A percentile compares a stretch with the other conserved stretches of the same genome.
phyloP scores from a whole-genome alignment of 164 flowering plant species.

The Piper betle region DNA sequence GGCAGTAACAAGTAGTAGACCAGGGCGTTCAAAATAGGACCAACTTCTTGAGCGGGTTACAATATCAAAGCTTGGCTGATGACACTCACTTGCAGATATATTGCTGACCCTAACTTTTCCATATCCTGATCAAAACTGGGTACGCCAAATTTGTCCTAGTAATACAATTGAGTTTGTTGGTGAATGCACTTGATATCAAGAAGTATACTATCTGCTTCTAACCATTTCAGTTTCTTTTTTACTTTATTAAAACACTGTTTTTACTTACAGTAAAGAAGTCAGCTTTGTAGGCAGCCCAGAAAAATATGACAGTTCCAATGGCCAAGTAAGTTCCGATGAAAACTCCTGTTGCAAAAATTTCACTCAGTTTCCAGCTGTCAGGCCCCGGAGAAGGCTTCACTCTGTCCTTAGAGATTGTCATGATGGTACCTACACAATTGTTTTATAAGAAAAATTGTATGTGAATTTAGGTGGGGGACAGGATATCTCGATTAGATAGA shows the following conservation, averaged over 20 bases:
- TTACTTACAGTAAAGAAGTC: slow-evolving; percentile 14
- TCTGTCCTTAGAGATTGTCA: slow-evolving; percentile 71
- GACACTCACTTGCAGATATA: slow-evolving; percentile 63
- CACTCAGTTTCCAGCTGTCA: slow-evolving; percentile 59
- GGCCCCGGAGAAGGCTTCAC: slow-evolving; percentile 64
- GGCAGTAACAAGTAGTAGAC: slow-evolving; percentile 42
- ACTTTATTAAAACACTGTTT: not conserved
- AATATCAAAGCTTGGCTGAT: slow-evolving; percentile 60
- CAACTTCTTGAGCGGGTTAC: slow-evolving; percentile 62
- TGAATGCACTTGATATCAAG: not conserved
- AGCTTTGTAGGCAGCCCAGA: slow-evolving; percentile 31
- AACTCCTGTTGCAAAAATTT: slow-evolving; percentile 55
- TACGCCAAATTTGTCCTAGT: slow-evolving; percentile 29
- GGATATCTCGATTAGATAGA: not conserved
- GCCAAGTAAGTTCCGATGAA: slow-evolving; percentile 49
- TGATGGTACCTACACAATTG: slow-evolving; percentile 41
- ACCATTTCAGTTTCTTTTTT: too few relatives aligned
- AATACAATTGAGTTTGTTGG: not conserved
- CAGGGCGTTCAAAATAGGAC: slow-evolving; percentile 62
- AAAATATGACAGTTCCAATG: slow-evolving; percentile 45
- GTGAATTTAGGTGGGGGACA: too few relatives aligned
- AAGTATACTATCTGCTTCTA: too few relatives aligned
- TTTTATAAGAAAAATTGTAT: not conserved
- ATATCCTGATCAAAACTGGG: slow-evolving; percentile 17
- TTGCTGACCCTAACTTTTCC: slow-evolving; percentile 33